Conservation (phyloP, 2,329 filamentous ascomycete genomes). For the Apiospora pterosperma region DNA sequence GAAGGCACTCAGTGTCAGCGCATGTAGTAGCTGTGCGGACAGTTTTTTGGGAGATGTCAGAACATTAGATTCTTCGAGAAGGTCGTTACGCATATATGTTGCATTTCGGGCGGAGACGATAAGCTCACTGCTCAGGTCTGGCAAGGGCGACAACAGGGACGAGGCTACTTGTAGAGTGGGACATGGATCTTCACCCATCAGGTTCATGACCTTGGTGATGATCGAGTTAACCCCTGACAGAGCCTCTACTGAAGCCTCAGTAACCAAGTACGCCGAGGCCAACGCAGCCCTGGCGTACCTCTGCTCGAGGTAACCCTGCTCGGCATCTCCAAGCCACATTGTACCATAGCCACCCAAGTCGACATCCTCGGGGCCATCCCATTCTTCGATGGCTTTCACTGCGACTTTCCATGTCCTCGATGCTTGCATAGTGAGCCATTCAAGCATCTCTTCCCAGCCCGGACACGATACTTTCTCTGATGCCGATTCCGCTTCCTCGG, state of each 20-base stretch:
- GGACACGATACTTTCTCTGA: constrained; percentile 37
- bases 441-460: constrained; percentile 67
- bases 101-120: constrained; percentile 39
- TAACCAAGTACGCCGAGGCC: constrained; percentile 65
- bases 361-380: constrained; percentile 70
- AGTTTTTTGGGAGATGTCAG: constrained; percentile 59
- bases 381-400: constrained; percentile 63
- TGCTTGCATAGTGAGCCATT: constrained; percentile 63
- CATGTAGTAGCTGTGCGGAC: constrained; percentile 58
- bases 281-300: constrained; percentile 67
- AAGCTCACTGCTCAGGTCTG: constrained; percentile 25
- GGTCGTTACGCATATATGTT: constrained; percentile 43
- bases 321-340: constrained; percentile 56
- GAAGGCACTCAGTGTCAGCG: constrained; percentile 59
- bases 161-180: constrained; percentile 48
- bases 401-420: constrained; percentile 58
- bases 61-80: constrained; percentile 58
- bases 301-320: constrained; percentile 56
- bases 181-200: constrained; percentile 58
- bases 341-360: constrained; percentile 61
- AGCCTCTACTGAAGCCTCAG: constrained; percentile 55
- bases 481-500: constrained; percentile 19
- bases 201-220: constrained; percentile 52
- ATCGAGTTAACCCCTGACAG: constrained; percentile 60
- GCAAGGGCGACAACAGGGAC: constrained; percentile 40